phyloP scores from a whole-genome alignment of 2,329 filamentous ascomycete species.

The Monosporascus ibericus region DNA sequence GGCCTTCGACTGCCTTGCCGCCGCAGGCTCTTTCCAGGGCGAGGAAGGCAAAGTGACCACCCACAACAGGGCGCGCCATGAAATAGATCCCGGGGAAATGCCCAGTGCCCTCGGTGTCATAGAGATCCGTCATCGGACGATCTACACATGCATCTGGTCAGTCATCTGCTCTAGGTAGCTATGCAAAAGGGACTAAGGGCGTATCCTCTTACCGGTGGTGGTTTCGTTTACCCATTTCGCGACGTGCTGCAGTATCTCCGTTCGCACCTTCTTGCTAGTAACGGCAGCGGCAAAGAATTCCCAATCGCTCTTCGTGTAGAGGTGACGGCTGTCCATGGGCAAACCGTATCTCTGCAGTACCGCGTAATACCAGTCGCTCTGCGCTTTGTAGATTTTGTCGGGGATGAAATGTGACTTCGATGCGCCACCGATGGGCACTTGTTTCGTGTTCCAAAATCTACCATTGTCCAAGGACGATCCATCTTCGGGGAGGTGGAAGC shows the following conservation, averaged over 20 bases:
- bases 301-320: conserved; percentile 89
- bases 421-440: conserved; percentile 10
- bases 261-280: conserved; percentile 59
- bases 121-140: conserved; percentile 73
- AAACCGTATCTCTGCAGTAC: conserved; percentile 79
- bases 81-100: conserved; percentile 70
- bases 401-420: conserved; percentile 55
- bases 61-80: conserved; percentile 76
- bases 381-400: conserved; percentile 67
- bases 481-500: conserved; percentile 56
- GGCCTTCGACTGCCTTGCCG: conserved; percentile 55
- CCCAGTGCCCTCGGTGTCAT: conserved; percentile 72
- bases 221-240: conserved; percentile 83
- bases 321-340: conserved; percentile 73
- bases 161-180: conserved; percentile 6
- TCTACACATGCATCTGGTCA: conserved; percentile 34
- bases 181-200: background rate
- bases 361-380: conserved; percentile 73
- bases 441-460: conserved; percentile 16
- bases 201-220: conserved; percentile 45
- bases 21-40: conserved; percentile 76
- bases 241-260: conserved; percentile 67
- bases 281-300: conserved; percentile 84
- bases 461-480: conserved; percentile 12
- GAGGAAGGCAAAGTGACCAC: conserved; percentile 80